These are phyloP conservation scores for Nematodospora valgi DNA, from an alignment of 805 yeast species.

Conservation along the genomic window DNA sequence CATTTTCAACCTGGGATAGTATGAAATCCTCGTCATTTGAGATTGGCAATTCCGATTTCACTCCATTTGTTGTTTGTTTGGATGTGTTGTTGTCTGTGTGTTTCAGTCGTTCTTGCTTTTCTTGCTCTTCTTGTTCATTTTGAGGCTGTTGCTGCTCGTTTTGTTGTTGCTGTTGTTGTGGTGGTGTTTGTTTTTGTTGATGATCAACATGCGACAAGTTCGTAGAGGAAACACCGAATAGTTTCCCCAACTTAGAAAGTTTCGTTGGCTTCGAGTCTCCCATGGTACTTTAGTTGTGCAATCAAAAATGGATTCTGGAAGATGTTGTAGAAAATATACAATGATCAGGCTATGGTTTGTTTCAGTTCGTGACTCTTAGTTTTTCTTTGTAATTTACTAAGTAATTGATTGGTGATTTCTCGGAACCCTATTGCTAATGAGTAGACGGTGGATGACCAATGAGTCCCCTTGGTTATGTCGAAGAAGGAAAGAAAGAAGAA, in stretches of 20 bases:
- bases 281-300: no score
- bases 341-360: no score
- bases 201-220: constrained; percentile 1
- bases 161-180: constrained; percentile 1
- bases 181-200: background rate
- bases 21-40: constrained; percentile 3
- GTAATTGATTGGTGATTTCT: no score
- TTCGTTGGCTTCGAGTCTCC: constrained; percentile 9
- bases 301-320: no score
- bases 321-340: no score
- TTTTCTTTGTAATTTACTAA: no score
- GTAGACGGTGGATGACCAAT: no score
- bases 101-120: background rate
- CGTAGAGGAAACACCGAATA: constrained; percentile 9
- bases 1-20: constrained; percentile 8
- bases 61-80: background rate
- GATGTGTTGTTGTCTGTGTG: background rate
- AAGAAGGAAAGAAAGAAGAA: no score
- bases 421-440: no score
- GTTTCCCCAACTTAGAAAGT: constrained; percentile 8
- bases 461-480: no score
- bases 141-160: constrained; percentile 3
- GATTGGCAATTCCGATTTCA: background rate
- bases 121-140: background rate
- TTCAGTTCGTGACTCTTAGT: no score